Evolutionary conservation across 2,329 filamentous ascomycete species (phyloP).

Genomic region (Fusarium xylarioides): DNA sequence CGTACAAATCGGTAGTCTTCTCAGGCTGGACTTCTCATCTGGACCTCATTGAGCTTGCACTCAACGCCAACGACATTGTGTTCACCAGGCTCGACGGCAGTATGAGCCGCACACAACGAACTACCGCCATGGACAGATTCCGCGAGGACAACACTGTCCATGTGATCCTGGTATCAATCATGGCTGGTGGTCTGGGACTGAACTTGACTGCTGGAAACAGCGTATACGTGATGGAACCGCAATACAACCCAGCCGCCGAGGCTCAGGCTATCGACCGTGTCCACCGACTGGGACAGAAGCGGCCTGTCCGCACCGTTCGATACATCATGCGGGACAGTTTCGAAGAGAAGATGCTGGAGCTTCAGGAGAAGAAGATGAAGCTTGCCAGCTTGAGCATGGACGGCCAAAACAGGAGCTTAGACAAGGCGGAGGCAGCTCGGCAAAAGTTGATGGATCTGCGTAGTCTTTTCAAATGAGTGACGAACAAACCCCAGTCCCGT

Average conservation of each 20-base stretch:
- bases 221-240: conserved; percentile 97
- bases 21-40: conserved; percentile 96
- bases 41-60: conserved; percentile 86
- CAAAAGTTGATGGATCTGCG: conserved; percentile 68
- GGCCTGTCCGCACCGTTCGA: conserved; percentile 85
- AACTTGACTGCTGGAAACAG: conserved; percentile 87
- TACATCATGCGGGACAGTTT: conserved; percentile 93
- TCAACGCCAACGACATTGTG: conserved; percentile 71
- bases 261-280: conserved; percentile 95
- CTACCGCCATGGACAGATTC: conserved; percentile 79
- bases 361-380: conserved; percentile 93
- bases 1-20: conserved; percentile 93
- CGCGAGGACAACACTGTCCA: conserved; percentile 75
- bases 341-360: conserved; percentile 89
- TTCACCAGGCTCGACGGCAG: conserved; percentile 89
- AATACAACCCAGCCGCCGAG: conserved; percentile 95
- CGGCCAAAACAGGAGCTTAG: conserved; percentile 60
- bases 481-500: conserved; percentile 15
- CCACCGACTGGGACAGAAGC: conserved; percentile 87
- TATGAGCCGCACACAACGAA: conserved; percentile 80
- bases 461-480: conserved; percentile 63
- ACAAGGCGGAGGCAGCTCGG: conserved; percentile 65
- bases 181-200: conserved; percentile 88
- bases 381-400: conserved; percentile 89
- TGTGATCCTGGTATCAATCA: conserved; percentile 91